Percentiles rank a stretch among this genome's conserved stretches.
Evolutionary conservation across 2,329 filamentous ascomycete species (phyloP).

Genomic region (Ophiocordyceps camponoti-rufipedis): DNA sequence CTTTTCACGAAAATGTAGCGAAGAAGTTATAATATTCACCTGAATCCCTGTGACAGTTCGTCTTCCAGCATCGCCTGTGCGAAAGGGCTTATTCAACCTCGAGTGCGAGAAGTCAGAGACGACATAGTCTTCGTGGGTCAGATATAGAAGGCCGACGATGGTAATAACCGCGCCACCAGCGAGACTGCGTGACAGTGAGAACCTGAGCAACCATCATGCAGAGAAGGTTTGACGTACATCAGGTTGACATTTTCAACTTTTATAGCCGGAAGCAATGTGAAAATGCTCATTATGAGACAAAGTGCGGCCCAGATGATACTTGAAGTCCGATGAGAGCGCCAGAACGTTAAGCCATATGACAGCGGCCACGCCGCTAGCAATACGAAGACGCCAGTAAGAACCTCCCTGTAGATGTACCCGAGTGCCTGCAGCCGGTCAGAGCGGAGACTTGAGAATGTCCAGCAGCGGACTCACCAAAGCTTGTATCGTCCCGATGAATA

Average conservation of each 20-base stretch:
- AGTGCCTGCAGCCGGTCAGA: constrained; percentile 40
- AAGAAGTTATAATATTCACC: constrained; percentile 14
- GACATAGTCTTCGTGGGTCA: constrained; percentile 55
- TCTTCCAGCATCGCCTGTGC: constrained; percentile 25
- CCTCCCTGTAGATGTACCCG: constrained; percentile 79
- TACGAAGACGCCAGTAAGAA: constrained; percentile 67
- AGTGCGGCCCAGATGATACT: constrained; percentile 55
- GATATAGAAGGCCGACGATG: constrained; percentile 55
- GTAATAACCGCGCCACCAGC: constrained; percentile 66
- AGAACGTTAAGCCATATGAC: constrained; percentile 54
- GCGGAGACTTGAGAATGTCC: neutral
- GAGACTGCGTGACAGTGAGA: constrained; percentile 27
- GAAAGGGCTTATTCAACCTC: constrained; percentile 4
- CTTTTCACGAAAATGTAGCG: neutral
- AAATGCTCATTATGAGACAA: constrained; percentile 71
- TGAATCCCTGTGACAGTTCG: constrained; percentile 48
- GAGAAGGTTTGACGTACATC: constrained; percentile 38
- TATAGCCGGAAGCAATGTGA: constrained; percentile 74
- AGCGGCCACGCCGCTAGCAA: constrained; percentile 63
- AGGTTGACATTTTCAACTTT: constrained; percentile 62
- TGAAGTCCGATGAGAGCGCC: constrained; percentile 45
- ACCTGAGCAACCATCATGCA: neutral
- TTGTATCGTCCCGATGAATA: constrained; percentile 60
- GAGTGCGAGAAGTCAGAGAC: constrained; percentile 23
- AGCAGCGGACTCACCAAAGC: constrained; percentile 41